phyloP scores from a whole-genome alignment of 352 stramenopile species.

The Globisporangium irregulare region DNA sequence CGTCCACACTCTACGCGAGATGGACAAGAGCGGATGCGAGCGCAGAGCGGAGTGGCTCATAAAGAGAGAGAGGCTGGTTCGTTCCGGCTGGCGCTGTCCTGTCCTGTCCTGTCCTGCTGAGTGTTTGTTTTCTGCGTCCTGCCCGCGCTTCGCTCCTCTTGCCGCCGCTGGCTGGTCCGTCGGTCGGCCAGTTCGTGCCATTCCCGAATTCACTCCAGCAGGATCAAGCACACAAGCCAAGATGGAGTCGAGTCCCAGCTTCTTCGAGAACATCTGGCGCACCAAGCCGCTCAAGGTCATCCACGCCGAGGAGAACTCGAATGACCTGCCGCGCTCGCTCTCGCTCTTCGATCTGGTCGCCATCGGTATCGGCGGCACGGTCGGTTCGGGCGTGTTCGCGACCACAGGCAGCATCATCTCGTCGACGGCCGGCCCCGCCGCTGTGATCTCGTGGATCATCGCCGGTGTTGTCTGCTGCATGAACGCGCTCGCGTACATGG shows the following conservation, averaged over 20 bases:
- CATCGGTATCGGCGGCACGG: slow-evolving; percentile 90
- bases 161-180: background rate
- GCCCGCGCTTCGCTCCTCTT: background rate
- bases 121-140: background rate
- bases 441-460: slow-evolving; percentile 80
- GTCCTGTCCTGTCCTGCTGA: background rate
- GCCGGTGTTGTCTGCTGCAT: slow-evolving; percentile 76
- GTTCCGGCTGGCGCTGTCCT: too few relatives aligned
- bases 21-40: background rate
- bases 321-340: slow-evolving; percentile 67
- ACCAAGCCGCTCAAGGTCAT: slow-evolving; percentile 80
- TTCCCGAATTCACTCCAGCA: slow-evolving; percentile 11
- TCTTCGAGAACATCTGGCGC: slow-evolving; percentile 52
- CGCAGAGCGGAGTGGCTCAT: background rate
- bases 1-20: background rate
- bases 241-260: slow-evolving; percentile 30
- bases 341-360: slow-evolving; percentile 88
- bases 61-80: background rate
- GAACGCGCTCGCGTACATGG: slow-evolving; percentile 89
- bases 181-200: slow-evolving; percentile 1
- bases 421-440: slow-evolving; percentile 66
- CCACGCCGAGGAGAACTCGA: slow-evolving; percentile 64
- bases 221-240: background rate
- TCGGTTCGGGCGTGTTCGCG: slow-evolving; percentile 91
- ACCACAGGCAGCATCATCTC: slow-evolving; percentile 81